Evolutionary conservation across 2,329 filamentous ascomycete species (phyloP).

Genomic region (Cercospora citrullina): DNA sequence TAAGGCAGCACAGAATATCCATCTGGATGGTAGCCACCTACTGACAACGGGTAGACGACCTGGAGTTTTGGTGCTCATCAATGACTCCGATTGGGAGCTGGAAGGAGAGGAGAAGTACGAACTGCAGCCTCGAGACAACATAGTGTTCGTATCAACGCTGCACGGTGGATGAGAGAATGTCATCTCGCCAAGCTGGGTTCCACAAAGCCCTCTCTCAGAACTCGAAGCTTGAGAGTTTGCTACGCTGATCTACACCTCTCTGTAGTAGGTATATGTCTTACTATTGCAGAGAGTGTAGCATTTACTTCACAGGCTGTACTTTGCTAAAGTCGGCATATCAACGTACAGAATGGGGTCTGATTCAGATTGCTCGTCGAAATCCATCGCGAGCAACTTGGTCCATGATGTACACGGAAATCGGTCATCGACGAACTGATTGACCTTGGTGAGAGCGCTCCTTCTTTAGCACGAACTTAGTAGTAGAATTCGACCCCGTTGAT

Average conservation of each 20-base stretch:
- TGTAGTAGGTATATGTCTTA: not conserved
- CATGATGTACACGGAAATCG: not conserved
- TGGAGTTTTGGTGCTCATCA: conserved; percentile 93
- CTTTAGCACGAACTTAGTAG: not conserved
- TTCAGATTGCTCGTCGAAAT: not conserved
- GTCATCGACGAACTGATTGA: not conserved
- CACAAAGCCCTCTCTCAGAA: not conserved
- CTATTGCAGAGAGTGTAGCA: not conserved
- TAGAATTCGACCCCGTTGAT: not conserved
- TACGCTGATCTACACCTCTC: not conserved
- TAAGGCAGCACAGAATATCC: conserved; percentile 41
- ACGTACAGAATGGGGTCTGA: not conserved
- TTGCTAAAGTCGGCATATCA: not conserved
- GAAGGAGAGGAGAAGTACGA: conserved; percentile 92
- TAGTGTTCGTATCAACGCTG: conserved; percentile 93
- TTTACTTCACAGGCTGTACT: not conserved
- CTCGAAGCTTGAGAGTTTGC: not conserved
- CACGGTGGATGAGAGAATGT: conserved; percentile 71
- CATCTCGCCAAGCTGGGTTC: not conserved
- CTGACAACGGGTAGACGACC: conserved; percentile 64
- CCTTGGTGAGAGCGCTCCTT: not conserved
- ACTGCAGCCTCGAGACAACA: conserved; percentile 77
- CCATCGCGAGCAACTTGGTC: not conserved
- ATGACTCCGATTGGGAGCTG: conserved; percentile 97
- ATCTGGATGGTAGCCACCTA: not conserved